Conservation (phyloP, 129 eudicot genomes). For the Lactuca saligna region DNA sequence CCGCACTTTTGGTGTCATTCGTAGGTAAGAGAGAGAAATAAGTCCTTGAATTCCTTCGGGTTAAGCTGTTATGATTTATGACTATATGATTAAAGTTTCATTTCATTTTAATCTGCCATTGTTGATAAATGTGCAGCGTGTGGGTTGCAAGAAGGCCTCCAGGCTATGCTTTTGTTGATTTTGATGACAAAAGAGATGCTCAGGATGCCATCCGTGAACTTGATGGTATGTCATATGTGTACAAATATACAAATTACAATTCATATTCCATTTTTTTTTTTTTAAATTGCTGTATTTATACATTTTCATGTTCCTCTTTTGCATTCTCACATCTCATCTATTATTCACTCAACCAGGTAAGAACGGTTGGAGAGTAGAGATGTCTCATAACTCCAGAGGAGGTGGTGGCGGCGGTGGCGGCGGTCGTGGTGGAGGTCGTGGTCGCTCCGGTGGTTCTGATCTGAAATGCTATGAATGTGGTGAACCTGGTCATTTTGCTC, state of each 20-base stretch:
- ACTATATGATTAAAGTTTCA: background rate
- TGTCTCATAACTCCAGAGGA: conserved; percentile 92
- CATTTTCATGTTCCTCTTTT: background rate
- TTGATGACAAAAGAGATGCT: conserved; percentile 91
- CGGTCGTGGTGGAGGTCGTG: conserved; percentile 84
- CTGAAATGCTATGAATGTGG: conserved; percentile 98
- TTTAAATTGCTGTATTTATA: background rate
- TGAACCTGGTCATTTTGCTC: conserved; percentile 97
- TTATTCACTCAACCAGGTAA: conserved; percentile 49
- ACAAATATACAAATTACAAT: too few species aligned
- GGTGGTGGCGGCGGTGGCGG: conserved; percentile 70
- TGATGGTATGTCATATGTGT: conserved; percentile 75
- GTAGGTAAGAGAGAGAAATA: conserved; percentile 40
- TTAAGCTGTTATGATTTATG: background rate
- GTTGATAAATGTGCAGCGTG: conserved; percentile 48
- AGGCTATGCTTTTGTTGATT: conserved; percentile 92
- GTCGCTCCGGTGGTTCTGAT: conserved; percentile 94
- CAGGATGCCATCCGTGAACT: conserved; percentile 83
- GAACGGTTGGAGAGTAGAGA: conserved; percentile 98
- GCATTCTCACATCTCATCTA: background rate
- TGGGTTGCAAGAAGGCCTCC: conserved; percentile 99
- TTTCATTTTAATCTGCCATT: background rate
- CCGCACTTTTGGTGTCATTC: conserved; percentile 66
- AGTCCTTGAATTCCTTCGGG: background rate
- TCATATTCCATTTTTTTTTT: background rate